A percentile compares a stretch with the other conserved stretches of the same genome.
phyloP scores from a whole-genome alignment of 1,284 basidiomycete species.

The Naganishia albida region DNA sequence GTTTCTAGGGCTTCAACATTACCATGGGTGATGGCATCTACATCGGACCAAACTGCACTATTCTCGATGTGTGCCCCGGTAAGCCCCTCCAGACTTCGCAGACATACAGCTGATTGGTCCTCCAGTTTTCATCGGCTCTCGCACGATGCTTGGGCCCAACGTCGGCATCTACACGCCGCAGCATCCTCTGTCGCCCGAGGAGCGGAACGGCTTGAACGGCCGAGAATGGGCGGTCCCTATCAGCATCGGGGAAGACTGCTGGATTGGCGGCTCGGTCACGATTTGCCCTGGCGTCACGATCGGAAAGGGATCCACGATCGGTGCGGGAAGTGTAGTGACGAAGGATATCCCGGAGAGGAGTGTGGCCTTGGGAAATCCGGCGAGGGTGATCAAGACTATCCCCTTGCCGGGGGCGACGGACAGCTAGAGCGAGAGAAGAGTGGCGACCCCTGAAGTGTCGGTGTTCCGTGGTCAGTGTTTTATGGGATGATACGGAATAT shows the following conservation, averaged over 20 bases:
- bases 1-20: conserved; percentile 49
- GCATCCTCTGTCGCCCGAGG: conserved; percentile 54
- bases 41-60: conserved; percentile 47
- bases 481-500: no score
- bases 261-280: conserved; percentile 56
- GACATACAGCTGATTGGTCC: not conserved
- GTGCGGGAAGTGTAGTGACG: conserved; percentile 57
- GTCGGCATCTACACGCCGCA: conserved; percentile 51
- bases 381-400: conserved; percentile 53
- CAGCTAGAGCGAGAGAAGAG: not conserved
- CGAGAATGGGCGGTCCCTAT: conserved; percentile 53
- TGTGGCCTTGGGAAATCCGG: conserved; percentile 58
- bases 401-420: conserved; percentile 39
- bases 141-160: conserved; percentile 54
- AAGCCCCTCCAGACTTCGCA: conserved; percentile 29
- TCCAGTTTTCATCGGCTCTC: conserved; percentile 24
- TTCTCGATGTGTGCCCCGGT: conserved; percentile 50
- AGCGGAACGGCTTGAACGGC: conserved; percentile 46
- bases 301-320: conserved; percentile 56
- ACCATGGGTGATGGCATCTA: conserved; percentile 47
- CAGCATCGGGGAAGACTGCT: conserved; percentile 53
- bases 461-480: no score
- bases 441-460: no score
- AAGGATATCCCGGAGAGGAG: conserved; percentile 53
- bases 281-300: conserved; percentile 57